A percentile compares a stretch with the other conserved stretches of the same genome.
Conservation (phyloP, 2,329 filamentous ascomycete genomes). For the Ascochyta rabiei region DNA sequence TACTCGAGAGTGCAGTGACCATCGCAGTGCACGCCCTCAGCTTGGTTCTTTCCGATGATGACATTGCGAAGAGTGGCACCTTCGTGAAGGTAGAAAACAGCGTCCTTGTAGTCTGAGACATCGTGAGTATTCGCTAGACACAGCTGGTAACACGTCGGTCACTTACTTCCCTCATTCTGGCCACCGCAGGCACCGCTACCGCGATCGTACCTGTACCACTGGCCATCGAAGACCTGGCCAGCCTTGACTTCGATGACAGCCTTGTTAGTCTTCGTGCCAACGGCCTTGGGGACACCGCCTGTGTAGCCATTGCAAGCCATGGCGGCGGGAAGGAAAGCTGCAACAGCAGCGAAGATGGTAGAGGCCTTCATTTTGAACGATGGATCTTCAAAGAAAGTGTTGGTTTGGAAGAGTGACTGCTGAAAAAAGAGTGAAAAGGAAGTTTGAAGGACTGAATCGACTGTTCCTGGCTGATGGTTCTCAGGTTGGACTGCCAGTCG, state of each 20-base stretch:
- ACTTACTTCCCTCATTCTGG: constrained; percentile 28
- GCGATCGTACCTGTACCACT: constrained; percentile 36
- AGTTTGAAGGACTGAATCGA: neutral
- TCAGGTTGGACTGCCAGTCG: neutral
- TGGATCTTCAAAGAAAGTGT: neutral
- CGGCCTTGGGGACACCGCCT: constrained; percentile 31
- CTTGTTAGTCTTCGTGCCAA: constrained; percentile 35
- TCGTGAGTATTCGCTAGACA: neutral
- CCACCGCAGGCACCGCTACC: constrained; percentile 32
- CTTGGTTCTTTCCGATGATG: constrained; percentile 59
- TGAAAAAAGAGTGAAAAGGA: neutral
- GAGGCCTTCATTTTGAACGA: constrained; percentile 24
- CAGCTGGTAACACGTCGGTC: neutral
- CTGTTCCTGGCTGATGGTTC: constrained; percentile 12
- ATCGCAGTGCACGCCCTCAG: constrained; percentile 60
- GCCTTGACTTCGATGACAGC: constrained; percentile 34
- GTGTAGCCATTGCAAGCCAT: constrained; percentile 36
- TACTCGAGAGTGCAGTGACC: constrained; percentile 52
- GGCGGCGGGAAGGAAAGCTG: constrained; percentile 27
- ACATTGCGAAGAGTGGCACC: constrained; percentile 59
- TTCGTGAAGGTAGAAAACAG: constrained; percentile 58
- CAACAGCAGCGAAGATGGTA: constrained; percentile 13
- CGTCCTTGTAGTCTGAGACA: constrained; percentile 44
- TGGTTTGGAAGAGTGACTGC: constrained; percentile 1
- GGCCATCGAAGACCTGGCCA: constrained; percentile 30